These are phyloP conservation scores for Populus ilicifolia DNA, from an alignment of 345 rosid genomes.

Conservation along the genomic window DNA sequence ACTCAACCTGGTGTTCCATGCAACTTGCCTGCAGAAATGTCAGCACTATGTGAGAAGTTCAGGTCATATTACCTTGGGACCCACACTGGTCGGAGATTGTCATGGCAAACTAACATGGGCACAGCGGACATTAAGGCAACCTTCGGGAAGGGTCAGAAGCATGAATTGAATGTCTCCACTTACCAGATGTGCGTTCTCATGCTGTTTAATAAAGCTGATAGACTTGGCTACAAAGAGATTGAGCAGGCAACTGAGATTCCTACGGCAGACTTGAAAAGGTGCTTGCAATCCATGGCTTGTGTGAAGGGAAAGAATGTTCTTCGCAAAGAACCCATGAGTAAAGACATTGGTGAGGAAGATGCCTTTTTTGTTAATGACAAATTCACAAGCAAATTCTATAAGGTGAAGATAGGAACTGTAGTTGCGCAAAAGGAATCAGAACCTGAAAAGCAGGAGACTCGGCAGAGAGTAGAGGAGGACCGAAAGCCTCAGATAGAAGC, in stretches of 20 bases:
- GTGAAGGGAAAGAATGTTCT: constrained; percentile 90
- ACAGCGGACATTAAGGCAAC: constrained; percentile 85
- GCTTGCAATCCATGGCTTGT: constrained; percentile 89
- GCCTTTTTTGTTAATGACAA: constrained; percentile 78
- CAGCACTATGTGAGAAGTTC: constrained; percentile 86
- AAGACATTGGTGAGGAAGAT: constrained; percentile 89
- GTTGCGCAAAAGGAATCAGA: constrained; percentile 97
- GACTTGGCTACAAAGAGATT: constrained; percentile 83
- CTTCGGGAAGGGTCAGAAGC: constrained; percentile 97
- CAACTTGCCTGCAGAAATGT: constrained; percentile 88
- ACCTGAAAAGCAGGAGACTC: constrained; percentile 96
- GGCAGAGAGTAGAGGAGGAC: constrained; percentile 98
- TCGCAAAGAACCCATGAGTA: constrained; percentile 97
- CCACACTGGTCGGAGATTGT: constrained; percentile 85
- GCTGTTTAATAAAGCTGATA: constrained; percentile 76
- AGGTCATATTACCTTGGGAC: constrained; percentile 92
- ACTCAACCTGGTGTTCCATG: constrained; percentile 79
- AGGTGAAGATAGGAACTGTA: constrained; percentile 98
- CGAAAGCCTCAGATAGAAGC: constrained; percentile 99
- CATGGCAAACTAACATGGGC: constrained; percentile 99
- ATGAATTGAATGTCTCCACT: constrained; percentile 93
- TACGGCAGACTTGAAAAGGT: constrained; percentile 77
- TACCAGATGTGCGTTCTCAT: constrained; percentile 98
- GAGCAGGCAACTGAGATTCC: constrained; percentile 94
- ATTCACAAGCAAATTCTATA: constrained; percentile 86